Conservation (phyloP, 1,139 yeast species). For the Casaregolazyma suthepensis region DNA sequence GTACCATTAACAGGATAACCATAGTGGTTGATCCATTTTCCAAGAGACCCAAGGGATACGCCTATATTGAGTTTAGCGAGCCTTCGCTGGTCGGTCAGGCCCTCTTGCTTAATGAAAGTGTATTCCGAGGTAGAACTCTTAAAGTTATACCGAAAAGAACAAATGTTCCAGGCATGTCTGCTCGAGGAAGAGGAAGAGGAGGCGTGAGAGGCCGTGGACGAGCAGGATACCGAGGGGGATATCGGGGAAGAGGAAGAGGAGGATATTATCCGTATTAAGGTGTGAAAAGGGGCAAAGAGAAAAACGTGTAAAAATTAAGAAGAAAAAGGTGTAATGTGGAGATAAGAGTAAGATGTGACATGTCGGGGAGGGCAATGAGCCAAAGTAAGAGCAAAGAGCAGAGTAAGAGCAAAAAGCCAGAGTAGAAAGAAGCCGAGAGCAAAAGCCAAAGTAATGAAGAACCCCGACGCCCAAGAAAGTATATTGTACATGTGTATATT, state of each 20-base stretch:
- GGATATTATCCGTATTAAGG: slow-evolving; percentile 30
- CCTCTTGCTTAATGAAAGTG: slow-evolving; percentile 57
- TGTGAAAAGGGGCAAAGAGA: background rate
- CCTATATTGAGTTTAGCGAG: slow-evolving; percentile 73
- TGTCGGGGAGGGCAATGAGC: background rate
- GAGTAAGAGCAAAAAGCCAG: background rate
- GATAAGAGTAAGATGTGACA: background rate
- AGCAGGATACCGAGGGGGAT: slow-evolving; percentile 39
- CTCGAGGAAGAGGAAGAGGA: slow-evolving; percentile 43
- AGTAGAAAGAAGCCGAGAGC: too few species aligned
- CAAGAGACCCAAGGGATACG: slow-evolving; percentile 81
- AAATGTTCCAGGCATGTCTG: slow-evolving; percentile 60
- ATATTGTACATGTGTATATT: background rate
- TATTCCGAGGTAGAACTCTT: slow-evolving; percentile 61
- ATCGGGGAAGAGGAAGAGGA: slow-evolving; percentile 41
- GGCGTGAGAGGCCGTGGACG: slow-evolving; percentile 45
- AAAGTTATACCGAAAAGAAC: slow-evolving; percentile 75
- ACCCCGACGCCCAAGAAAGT: background rate
- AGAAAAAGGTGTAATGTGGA: background rate
- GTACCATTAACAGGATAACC: slow-evolving; percentile 78
- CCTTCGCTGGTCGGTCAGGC: slow-evolving; percentile 60
- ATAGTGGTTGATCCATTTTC: slow-evolving; percentile 64
- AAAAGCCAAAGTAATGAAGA: background rate
- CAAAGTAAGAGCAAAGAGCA: background rate
- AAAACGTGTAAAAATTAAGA: background rate